Conservation (phyloP, 2,329 filamentous ascomycete genomes). For the Fusarium annulatum region DNA sequence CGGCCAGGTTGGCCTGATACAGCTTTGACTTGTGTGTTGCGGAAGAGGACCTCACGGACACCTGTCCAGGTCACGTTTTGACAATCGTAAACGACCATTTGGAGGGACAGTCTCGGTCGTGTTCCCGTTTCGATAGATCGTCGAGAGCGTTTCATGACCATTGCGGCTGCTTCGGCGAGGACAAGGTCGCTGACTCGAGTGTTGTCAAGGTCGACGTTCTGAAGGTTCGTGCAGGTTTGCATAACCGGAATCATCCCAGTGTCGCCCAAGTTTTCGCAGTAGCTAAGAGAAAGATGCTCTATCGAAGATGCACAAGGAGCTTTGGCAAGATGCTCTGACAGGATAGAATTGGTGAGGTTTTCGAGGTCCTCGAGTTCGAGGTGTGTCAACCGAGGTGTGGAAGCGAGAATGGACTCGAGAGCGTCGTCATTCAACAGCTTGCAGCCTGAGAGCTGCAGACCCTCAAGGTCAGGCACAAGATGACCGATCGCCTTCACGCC, state of each 20-base stretch:
- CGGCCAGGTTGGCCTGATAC: conserved; percentile 53
- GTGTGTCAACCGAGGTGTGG: conserved; percentile 81
- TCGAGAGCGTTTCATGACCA: conserved; percentile 73
- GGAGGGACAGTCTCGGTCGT: conserved; percentile 71
- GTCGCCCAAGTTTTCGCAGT: conserved; percentile 88
- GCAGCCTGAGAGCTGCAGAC: conserved; percentile 84
- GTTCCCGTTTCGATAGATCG: conserved; percentile 54
- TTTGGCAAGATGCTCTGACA: conserved; percentile 78
- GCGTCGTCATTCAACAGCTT: conserved; percentile 77
- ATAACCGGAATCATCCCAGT: conserved; percentile 84
- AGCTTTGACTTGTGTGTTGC: conserved; percentile 80
- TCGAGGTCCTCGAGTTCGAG: conserved; percentile 90
- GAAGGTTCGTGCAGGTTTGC: conserved; percentile 76
- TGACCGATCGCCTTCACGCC: conserved; percentile 79
- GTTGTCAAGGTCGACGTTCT: conserved; percentile 88
- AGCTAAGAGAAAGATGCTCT: conserved; percentile 86
- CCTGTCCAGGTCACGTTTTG: conserved; percentile 93
- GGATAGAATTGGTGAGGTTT: conserved; percentile 77
- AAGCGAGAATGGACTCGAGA: conserved; percentile 77
- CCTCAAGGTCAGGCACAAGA: conserved; percentile 82
- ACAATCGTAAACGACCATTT: conserved; percentile 90
- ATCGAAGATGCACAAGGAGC: conserved; percentile 78
- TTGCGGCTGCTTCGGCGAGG: conserved; percentile 84
- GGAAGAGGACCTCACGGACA: conserved; percentile 84
- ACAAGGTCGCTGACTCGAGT: conserved; percentile 89